Evolutionary conservation across 768 basidiomycete genomes (phyloP), one percentile per base, ranked within the genome.

Genomic region (Boletus subcaerulescens): DNA sequence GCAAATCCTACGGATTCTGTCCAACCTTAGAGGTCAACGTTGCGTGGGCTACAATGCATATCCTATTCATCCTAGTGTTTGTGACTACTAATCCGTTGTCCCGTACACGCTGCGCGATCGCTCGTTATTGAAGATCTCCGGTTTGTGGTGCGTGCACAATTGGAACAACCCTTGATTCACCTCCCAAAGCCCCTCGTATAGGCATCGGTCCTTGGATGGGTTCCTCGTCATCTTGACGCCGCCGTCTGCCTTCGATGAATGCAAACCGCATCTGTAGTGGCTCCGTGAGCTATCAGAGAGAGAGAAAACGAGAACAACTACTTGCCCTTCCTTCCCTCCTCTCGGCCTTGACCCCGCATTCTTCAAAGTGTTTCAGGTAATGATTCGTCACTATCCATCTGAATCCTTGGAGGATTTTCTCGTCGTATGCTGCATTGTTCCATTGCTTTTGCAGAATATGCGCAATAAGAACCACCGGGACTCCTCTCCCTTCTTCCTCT

Each of bases 361-460:
- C 55, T 50, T 38, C 33, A 45, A 65, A 57, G 53, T 71, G 70
- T 6, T 49, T 53, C 26, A 22, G 3, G 52, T 71, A 73, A 50
- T 71, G 70, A 5, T 55, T 60, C n/a, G 44, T 50, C 18, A 67
- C 67, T 57, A 71, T 65, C 17, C 10, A 7, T n/a, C 9, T 12
- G 22, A 71, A 71, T n/a, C 65, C 67, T 31, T 32, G 13, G 5
- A 68, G 45, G 35, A 62, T 65, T 38, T 4, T 57, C 5, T 60
- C 18, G 20, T 68, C 66, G 35, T 79, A 74, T 18, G 60, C 62
- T 4, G 73, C 58, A n/a, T 61, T 73, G n/a, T 40, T 48, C 77
- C 77, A 81, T 22, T 60, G 47, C 51, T 63, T 74, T n/a, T 59
- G 56, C 38, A 53, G 51, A 31, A 81, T 57, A 45, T 66, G 56